A percentile compares a stretch with the other conserved stretches of the same genome.
Conservation (phyloP, 2,329 filamentous ascomycete genomes). For the Ophiocordyceps camponoti-leonardi region DNA sequence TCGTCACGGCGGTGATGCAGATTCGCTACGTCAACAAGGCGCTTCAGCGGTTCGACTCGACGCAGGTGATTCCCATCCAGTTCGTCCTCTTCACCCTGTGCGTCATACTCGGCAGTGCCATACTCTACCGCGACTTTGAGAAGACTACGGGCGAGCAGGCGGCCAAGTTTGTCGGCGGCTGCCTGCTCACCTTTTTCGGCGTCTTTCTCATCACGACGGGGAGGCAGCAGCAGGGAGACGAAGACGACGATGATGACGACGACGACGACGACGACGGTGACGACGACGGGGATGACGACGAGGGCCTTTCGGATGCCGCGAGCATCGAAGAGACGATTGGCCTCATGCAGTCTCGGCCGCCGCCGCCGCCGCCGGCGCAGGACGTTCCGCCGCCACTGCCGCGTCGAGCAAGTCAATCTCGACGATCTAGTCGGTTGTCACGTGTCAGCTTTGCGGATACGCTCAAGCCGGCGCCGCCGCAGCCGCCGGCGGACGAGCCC, state of each 20-base stretch:
- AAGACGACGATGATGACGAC: constrained; percentile 26
- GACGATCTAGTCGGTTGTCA: constrained; percentile 30
- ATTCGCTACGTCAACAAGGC: constrained; percentile 86
- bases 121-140: constrained; percentile 91
- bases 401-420: constrained; percentile 13
- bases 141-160: constrained; percentile 57
- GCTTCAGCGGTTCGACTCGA: constrained; percentile 87
- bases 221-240: constrained; percentile 41
- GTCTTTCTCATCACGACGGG: constrained; percentile 96
- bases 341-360: constrained; percentile 21
- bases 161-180: constrained; percentile 76
- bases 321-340: constrained; percentile 48
- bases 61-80: constrained; percentile 92
- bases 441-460: constrained; percentile 25
- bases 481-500: constrained; percentile 16
- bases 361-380: neutral
- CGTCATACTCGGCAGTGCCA: constrained; percentile 83
- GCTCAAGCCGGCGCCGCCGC: constrained; percentile 18
- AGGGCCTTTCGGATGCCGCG: constrained; percentile 30
- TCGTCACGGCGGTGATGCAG: constrained; percentile 83
- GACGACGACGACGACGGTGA: constrained; percentile 18
- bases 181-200: constrained; percentile 80
- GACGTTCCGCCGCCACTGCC: constrained; percentile 19
- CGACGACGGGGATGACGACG: constrained; percentile 38
- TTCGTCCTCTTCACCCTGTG: constrained; percentile 94